Percentiles rank a stretch among this genome's conserved stretches.
phyloP scores from a whole-genome alignment of 768 basidiomycete genomes.

The Mycena olivaceomarginata region DNA sequence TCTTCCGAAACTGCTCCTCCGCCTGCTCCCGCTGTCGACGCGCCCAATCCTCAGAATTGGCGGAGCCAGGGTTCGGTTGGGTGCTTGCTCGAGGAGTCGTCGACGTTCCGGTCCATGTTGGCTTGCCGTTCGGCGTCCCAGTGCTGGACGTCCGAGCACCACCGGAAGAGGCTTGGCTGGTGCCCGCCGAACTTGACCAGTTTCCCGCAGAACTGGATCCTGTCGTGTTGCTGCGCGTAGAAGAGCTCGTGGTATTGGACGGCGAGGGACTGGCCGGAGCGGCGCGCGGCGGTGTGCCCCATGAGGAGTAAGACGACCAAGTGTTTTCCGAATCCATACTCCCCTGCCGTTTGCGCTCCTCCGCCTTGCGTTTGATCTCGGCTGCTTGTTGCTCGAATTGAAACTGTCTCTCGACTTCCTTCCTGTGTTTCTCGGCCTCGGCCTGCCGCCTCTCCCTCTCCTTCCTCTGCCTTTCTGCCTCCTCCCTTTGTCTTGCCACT shows the following conservation, averaged over 20 bases:
- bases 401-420: conserved; percentile 49
- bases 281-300: conserved; percentile 29
- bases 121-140: conserved; percentile 28
- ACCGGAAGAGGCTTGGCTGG: conserved; percentile 51
- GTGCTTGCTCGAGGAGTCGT: conserved; percentile 39
- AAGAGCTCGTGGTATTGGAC: conserved; percentile 43
- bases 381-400: conserved; percentile 66
- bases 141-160: conserved; percentile 35
- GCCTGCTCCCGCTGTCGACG: conserved; percentile 80
- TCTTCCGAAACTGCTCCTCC: conserved; percentile 78
- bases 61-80: conserved; percentile 49
- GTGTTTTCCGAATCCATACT: conserved; percentile 59
- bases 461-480: conserved; percentile 46
- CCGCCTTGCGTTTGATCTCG: conserved; percentile 62
- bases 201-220: conserved; percentile 21
- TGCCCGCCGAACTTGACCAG: too few relatives aligned
- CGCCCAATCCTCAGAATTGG: conserved; percentile 72
- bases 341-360: conserved; percentile 68
- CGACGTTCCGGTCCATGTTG: conserved; percentile 15
- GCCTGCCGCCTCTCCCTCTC: conserved; percentile 46
- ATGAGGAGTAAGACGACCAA: conserved; percentile 51
- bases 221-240: conserved; percentile 35
- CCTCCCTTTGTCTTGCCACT: conserved; percentile 30
- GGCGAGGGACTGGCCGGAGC: conserved; percentile 56
- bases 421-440: conserved; percentile 53